Conservation (phyloP, 805 yeast species). For the Yarrowia hollandica region DNA sequence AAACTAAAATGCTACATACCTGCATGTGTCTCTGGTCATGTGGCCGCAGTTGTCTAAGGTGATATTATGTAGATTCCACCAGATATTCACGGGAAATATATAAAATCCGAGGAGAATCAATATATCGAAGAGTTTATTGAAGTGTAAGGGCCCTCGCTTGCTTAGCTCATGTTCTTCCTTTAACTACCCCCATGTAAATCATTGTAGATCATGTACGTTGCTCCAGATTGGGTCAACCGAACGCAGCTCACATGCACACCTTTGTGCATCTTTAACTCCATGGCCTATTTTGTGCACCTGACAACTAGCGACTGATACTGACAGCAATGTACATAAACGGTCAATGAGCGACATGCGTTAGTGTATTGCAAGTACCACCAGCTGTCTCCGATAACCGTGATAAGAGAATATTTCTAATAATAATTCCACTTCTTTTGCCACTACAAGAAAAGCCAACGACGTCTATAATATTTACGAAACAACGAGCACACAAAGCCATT, state of each 20-base stretch:
- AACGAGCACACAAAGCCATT: not conserved
- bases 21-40: slow-evolving; percentile 11
- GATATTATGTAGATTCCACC: not conserved
- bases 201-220: slow-evolving; percentile 2
- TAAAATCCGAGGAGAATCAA: too few species aligned
- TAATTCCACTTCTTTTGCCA: not conserved
- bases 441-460: not conserved
- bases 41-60: not conserved
- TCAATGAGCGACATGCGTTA: not conserved
- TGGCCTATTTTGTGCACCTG: slow-evolving; percentile 3
- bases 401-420: not conserved
- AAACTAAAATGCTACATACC: not conserved
- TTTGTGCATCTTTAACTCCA: slow-evolving; percentile 15
- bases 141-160: not conserved
- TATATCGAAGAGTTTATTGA: too few species aligned
- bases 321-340: slow-evolving; percentile 2
- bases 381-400: not conserved
- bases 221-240: slow-evolving; percentile 7
- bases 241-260: slow-evolving; percentile 19
- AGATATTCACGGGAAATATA: not conserved
- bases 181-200: not conserved
- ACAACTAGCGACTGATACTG: not conserved
- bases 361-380: not conserved
- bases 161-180: not conserved
- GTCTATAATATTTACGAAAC: not conserved